phyloP scores from a whole-genome alignment of 768 basidiomycete species.

The Suillus luteus region DNA sequence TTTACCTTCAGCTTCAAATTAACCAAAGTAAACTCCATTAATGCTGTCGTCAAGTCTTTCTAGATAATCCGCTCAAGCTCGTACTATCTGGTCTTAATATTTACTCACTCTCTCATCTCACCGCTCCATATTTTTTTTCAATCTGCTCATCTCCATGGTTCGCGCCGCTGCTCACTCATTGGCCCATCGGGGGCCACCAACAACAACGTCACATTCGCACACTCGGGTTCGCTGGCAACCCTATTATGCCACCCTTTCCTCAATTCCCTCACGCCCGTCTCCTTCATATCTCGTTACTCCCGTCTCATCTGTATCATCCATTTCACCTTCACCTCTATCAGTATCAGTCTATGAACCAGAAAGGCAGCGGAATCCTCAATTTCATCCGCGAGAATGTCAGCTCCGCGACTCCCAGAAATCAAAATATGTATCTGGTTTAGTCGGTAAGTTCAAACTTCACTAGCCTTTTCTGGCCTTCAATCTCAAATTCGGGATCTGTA shows the following conservation, averaged over 20 bases:
- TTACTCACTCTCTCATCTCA: constrained; percentile 17
- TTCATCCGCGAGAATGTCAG: constrained; percentile 36
- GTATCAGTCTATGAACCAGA: constrained; percentile 40
- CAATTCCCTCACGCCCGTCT: constrained; percentile 39
- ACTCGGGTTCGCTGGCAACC: constrained; percentile 78
- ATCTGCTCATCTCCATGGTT: constrained; percentile 36
- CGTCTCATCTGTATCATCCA: constrained; percentile 51
- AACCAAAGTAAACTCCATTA: constrained; percentile 26
- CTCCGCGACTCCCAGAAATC: constrained; percentile 53
- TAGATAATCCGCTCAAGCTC: constrained; percentile 34
- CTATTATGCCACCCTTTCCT: constrained; percentile 52
- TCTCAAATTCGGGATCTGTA: constrained; percentile 17
- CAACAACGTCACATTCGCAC: constrained; percentile 52
- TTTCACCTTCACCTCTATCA: constrained; percentile 41
- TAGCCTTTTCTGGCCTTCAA: constrained; percentile 15
- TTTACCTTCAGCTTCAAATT: constrained; percentile 20
- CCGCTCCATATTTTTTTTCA: constrained; percentile 25
- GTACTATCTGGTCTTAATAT: constrained; percentile 14
- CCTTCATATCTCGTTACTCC: constrained; percentile 60
- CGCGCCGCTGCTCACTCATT: constrained; percentile 48
- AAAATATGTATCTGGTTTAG: constrained; percentile 66
- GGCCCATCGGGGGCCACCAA: constrained; percentile 70
- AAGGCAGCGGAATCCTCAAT: constrained; percentile 32
- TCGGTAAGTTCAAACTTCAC: constrained; percentile 53
- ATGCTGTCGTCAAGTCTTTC: constrained; percentile 38